These are phyloP conservation scores for Turnera subulata DNA, from an alignment of 345 rosid genomes.

Conservation along the genomic window DNA sequence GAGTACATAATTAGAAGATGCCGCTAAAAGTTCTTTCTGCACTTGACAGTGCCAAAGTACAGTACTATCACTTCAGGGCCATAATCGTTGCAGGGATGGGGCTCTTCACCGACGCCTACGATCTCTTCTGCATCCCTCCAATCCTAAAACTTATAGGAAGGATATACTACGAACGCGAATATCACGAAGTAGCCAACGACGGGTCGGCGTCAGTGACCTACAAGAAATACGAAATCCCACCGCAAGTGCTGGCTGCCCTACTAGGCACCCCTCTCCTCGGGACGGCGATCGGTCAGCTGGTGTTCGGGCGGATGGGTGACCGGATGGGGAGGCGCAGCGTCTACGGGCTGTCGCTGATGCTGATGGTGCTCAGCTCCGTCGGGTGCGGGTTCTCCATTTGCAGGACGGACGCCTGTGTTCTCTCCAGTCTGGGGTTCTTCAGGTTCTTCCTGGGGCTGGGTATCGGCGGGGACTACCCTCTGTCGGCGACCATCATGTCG, in stretches of 20 bases:
- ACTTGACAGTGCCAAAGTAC: conserved; percentile 46
- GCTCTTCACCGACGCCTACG: conserved; percentile 58
- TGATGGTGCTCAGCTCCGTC: conserved; percentile 57
- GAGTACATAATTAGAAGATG: conserved; percentile 21
- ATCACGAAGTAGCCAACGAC: background rate
- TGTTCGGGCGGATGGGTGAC: conserved; percentile 66
- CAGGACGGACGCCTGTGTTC: conserved; percentile 44
- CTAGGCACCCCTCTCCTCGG: conserved; percentile 51
- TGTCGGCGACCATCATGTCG: conserved; percentile 79
- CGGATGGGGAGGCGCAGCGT: conserved; percentile 52
- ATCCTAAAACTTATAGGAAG: conserved; percentile 37
- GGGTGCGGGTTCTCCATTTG: conserved; percentile 68
- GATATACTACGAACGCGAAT: conserved; percentile 28
- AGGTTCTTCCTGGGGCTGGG: conserved; percentile 65
- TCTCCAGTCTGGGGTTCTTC: conserved; percentile 52
- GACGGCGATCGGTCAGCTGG: conserved; percentile 50
- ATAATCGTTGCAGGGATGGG: conserved; percentile 67
- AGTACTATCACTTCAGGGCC: conserved; percentile 59
- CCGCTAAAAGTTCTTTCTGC: conserved; percentile 41
- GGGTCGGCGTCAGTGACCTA: no score
- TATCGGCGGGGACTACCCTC: conserved; percentile 75
- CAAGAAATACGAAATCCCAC: conserved; percentile 13
- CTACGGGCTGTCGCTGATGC: conserved; percentile 48
- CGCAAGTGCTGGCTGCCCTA: conserved; percentile 28
- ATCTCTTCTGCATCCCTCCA: conserved; percentile 58